Evolutionary conservation across 305 asterid genomes (phyloP).

Genomic region (Euphrasia arctica): DNA sequence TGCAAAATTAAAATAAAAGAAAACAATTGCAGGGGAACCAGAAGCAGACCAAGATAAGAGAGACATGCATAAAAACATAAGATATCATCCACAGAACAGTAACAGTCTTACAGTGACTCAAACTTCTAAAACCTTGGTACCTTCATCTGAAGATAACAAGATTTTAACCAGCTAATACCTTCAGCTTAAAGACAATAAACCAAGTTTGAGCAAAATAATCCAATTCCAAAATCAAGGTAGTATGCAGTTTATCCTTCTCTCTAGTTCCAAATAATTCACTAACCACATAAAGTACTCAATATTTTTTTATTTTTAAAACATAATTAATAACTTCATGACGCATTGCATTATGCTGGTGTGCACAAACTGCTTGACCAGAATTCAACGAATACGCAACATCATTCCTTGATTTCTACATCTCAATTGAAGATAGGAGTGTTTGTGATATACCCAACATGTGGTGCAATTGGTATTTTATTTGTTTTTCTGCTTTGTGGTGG

Average conservation of each 20-base stretch:
- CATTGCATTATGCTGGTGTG: not conserved
- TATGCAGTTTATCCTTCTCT: not conserved
- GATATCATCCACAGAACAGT: too few species aligned
- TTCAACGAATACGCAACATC: conserved; percentile 13
- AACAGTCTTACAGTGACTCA: not conserved
- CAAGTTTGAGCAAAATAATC: not conserved
- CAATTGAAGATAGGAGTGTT: conserved; percentile 17
- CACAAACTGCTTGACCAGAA: conserved; percentile 5
- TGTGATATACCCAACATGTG: conserved; percentile 17
- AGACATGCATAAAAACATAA: too few species aligned
- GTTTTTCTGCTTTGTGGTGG: too few species aligned
- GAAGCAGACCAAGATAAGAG: too few species aligned
- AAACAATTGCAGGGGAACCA: too few species aligned
- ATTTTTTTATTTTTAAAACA: not conserved
- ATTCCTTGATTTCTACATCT: conserved; percentile 11
- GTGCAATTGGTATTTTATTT: too few species aligned
- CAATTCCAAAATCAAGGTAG: not conserved
- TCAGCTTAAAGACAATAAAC: not conserved
- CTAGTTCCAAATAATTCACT: not conserved
- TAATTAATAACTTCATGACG: not conserved
- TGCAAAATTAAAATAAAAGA: too few species aligned
- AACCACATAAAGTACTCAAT: not conserved
- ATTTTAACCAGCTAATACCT: not conserved
- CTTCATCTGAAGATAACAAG: not conserved
- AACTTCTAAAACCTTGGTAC: not conserved